Evolutionary conservation across 768 basidiomycete species (phyloP).

Genomic region (Suillus tomentosus): DNA sequence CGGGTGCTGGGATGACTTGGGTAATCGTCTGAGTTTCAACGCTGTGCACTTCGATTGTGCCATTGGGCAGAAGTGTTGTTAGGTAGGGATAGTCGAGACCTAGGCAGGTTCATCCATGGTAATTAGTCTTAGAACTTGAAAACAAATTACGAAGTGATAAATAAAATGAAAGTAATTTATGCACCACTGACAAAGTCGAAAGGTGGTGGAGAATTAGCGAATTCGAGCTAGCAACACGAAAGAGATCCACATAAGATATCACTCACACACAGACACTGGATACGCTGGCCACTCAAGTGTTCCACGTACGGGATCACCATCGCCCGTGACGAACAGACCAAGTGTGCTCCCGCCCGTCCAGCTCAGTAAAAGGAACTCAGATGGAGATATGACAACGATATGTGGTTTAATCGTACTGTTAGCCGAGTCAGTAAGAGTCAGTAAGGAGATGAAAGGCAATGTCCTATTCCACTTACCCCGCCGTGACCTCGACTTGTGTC

Average conservation of each 20-base stretch:
- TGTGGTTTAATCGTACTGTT: constrained; percentile 48
- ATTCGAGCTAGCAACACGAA: constrained; percentile 8
- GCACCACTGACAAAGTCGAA: neutral
- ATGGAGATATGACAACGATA: constrained; percentile 72
- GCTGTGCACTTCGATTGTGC: constrained; percentile 80
- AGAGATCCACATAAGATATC: neutral
- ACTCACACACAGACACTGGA: constrained; percentile 75
- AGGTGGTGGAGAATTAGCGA: neutral
- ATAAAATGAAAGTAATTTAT: neutral
- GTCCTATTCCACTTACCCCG: constrained; percentile 31
- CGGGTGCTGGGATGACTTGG: constrained; percentile 63
- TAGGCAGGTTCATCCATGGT: constrained; percentile 27
- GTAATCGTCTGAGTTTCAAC: constrained; percentile 71
- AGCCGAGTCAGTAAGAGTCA: neutral
- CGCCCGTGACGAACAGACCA: constrained; percentile 82
- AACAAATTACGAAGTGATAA: neutral
- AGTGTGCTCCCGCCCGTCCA: constrained; percentile 82
- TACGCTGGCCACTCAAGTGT: constrained; percentile 85
- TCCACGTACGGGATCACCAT: constrained; percentile 87
- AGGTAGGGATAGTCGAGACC: constrained; percentile 84
- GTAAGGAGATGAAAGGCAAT: neutral
- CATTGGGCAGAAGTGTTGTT: constrained; percentile 75
- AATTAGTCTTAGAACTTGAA: neutral
- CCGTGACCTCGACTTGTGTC: constrained; percentile 59
- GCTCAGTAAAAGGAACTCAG: constrained; percentile 84